phyloP scores from a whole-genome alignment of 2,329 filamentous ascomycete species.

The Phyllosticta citrichinensis region DNA sequence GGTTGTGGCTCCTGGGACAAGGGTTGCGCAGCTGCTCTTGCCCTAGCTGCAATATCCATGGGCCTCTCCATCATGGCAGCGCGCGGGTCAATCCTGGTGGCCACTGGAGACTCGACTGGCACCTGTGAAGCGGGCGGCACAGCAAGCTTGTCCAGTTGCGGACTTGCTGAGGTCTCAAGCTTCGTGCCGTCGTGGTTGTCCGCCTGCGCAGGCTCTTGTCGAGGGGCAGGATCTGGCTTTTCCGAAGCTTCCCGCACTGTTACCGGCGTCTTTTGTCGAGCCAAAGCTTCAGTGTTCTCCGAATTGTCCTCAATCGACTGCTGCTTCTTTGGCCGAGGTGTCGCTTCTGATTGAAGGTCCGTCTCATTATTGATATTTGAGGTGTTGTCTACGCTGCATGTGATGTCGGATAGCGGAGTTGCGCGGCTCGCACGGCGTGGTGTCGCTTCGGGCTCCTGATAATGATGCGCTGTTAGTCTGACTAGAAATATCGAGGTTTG shows the following conservation, averaged over 20 bases:
- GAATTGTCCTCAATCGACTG: background rate
- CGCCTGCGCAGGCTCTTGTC: constrained; percentile 27
- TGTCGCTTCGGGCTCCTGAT: background rate
- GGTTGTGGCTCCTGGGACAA: constrained; percentile 62
- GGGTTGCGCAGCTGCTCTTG: constrained; percentile 54
- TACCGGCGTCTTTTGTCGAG: constrained; percentile 33
- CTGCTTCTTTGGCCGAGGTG: constrained; percentile 1
- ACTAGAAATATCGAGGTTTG: background rate
- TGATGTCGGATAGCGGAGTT: constrained; percentile 8
- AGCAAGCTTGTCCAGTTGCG: constrained; percentile 22
- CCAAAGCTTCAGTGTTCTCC: constrained; percentile 23
- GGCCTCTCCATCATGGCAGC: constrained; percentile 74
- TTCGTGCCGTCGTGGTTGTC: constrained; percentile 37
- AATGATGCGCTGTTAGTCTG: background rate
- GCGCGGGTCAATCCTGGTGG: constrained; percentile 66
- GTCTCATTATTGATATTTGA: constrained; percentile 2
- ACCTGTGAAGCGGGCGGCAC: constrained; percentile 2
- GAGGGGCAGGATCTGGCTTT: constrained; percentile 40
- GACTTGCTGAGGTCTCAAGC: background rate
- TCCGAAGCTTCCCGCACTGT: constrained; percentile 43
- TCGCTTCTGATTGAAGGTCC: background rate
- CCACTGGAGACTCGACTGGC: constrained; percentile 20
- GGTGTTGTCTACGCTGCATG: constrained; percentile 1
- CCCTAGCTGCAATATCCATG: constrained; percentile 88
- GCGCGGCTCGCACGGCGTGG: background rate